Evolutionary conservation across 768 basidiomycete genomes (phyloP).

Genomic region (Naganishia vishniacii): DNA sequence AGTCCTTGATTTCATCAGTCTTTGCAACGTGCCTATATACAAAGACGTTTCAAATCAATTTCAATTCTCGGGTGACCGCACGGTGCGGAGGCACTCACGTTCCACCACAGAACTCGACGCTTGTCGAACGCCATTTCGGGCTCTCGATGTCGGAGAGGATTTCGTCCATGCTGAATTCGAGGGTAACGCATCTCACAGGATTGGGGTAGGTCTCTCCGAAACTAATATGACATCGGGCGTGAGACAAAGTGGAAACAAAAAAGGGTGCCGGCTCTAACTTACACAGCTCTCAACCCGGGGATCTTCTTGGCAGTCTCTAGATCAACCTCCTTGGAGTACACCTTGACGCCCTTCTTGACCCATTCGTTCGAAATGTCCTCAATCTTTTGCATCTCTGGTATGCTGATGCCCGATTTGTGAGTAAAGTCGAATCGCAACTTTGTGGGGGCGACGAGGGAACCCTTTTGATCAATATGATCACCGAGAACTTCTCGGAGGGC

Average conservation of each 20-base stretch:
- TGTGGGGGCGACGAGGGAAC: constrained; percentile 89
- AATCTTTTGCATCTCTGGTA: constrained; percentile 71
- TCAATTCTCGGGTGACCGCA: constrained; percentile 4
- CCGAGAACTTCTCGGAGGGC: constrained; percentile 86
- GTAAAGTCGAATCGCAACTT: constrained; percentile 98
- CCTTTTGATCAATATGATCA: constrained; percentile 96
- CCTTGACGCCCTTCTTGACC: constrained; percentile 82
- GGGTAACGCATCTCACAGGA: constrained; percentile 87
- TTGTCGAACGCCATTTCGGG: constrained; percentile 82
- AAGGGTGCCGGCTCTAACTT: not conserved
- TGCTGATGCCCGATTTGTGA: constrained; percentile 80
- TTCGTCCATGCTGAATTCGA: constrained; percentile 81
- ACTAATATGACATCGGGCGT: not conserved
- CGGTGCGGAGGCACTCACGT: constrained; percentile 59
- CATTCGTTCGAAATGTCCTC: constrained; percentile 78
- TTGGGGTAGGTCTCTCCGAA: constrained; percentile 98
- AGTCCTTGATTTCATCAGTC: constrained; percentile 94
- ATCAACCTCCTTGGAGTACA: constrained; percentile 79
- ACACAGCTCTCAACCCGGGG: constrained; percentile 84
- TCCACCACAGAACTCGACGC: constrained; percentile 96
- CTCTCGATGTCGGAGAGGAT: constrained; percentile 79
- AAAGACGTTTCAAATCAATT: no score
- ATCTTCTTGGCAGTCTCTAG: constrained; percentile 75
- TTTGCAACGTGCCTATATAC: constrained; percentile 86
- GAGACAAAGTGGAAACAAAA: not conserved